phyloP scores from a whole-genome alignment of 73 alveolate species.

The Paramecium octaurelia region DNA sequence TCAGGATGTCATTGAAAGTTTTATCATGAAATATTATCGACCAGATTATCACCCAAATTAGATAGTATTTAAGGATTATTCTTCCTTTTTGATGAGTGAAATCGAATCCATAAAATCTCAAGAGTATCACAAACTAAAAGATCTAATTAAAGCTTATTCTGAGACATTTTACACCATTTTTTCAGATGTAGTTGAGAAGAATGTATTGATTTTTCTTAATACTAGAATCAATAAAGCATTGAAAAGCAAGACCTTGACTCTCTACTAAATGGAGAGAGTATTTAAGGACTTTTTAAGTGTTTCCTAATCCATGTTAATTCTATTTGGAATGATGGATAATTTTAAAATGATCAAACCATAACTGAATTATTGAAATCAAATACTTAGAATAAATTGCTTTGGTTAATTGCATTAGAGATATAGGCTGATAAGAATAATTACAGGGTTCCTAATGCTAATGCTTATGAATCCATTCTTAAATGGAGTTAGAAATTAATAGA shows the following conservation, averaged over 20 bases:
- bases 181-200: background rate
- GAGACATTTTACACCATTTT: background rate
- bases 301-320: background rate
- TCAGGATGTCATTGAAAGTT: background rate
- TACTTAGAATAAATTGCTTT: background rate
- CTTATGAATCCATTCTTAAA: background rate
- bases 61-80: background rate
- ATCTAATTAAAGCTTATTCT: background rate
- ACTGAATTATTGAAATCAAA: background rate
- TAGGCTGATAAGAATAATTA: background rate
- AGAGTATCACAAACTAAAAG: background rate
- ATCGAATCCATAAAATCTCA: background rate
- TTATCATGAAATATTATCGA: background rate
- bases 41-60: background rate
- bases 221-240: background rate
- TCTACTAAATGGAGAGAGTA: background rate
- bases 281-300: background rate
- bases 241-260: background rate
- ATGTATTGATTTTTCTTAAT: background rate
- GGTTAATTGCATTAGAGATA: slow-evolving; percentile 8
- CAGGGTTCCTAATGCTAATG: background rate
- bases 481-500: background rate
- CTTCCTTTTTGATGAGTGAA: background rate
- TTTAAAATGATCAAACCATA: background rate
- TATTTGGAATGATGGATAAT: background rate